phyloP scores from a whole-genome alignment of 23 red algal genomes.

The Gracilaria gracilis region DNA sequence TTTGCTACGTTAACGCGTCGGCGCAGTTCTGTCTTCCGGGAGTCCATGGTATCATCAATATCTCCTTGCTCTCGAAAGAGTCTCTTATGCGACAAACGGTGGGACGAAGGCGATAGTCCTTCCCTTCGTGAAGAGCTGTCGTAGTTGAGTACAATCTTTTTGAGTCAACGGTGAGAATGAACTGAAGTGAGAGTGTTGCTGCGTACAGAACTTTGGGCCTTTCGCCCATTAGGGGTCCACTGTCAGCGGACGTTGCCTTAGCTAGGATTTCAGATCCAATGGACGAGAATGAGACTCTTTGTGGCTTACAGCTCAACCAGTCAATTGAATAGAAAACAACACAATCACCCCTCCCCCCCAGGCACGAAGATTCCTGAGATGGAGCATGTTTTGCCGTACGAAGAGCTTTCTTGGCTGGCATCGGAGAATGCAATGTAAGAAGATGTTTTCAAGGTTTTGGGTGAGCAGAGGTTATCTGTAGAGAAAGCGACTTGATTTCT shows the following conservation, averaged over 20 bases:
- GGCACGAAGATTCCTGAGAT: constrained; percentile 52
- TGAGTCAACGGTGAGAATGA: constrained; percentile 35
- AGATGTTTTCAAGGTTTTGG: too few relatives aligned
- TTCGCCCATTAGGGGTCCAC: constrained; percentile 36
- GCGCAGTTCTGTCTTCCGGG: background rate
- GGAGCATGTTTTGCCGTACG: constrained; percentile 59
- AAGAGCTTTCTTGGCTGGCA: constrained; percentile 38
- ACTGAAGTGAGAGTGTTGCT: background rate
- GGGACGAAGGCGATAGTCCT: constrained; percentile 33
- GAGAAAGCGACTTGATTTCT: background rate
- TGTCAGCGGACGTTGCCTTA: constrained; percentile 13
- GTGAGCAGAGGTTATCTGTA: background rate
- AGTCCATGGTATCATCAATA: constrained; percentile 12
- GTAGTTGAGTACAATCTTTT: constrained; percentile 29
- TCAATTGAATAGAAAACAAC: constrained; percentile 36
- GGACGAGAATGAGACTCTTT: constrained; percentile 33
- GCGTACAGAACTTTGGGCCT: constrained; percentile 24
- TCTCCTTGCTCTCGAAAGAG: constrained; percentile 27
- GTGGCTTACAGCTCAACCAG: constrained; percentile 38
- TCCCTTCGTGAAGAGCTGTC: constrained; percentile 49
- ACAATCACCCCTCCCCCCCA: background rate
- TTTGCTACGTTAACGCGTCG: constrained; percentile 50
- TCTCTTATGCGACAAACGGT: constrained; percentile 32
- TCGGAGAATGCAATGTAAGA: constrained; percentile 55
- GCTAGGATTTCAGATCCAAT: constrained; percentile 50